Evolutionary conservation across 225 moss, liverwort and hornwort species (phyloP), one percentile per base, ranked within the genome.

Genomic region (Asterella californica): DNA sequence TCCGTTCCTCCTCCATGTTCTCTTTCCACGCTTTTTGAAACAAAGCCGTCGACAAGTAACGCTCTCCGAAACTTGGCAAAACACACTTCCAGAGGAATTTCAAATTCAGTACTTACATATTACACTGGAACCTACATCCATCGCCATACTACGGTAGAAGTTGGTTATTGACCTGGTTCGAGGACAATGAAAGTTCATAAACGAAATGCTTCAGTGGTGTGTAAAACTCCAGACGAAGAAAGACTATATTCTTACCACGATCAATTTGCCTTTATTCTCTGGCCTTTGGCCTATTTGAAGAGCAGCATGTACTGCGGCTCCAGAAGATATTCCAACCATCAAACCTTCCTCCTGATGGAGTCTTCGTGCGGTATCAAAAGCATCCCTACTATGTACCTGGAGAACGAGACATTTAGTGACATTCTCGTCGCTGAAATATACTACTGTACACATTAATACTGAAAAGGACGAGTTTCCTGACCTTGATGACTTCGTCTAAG

Each of bases 11-110:
- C 37, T 89, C 88, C 75, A 91, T 72, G 75, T 89, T 91, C 25
- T 82, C 89, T 79, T 84, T 89, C 88, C 89, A 89, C 76, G 87
- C 82, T 61, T 88, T 90, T 80, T 91, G 90, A 72, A 93, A 93
- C 61, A 93, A 85, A 33, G 90, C 87, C 63, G 91, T 91, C 52
- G 93, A 93, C 37, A 93, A 83, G 76, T 93, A 93, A 14, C 93
- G 86, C 75, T 93, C 91, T 82, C 93, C 93, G 85, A 93, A 93
- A 86, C 93, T 93, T 81, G 91, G 93, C 47, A 93, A 80, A 78
- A 93, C 93, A 83, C 91, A 93, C 89, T 92, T 89, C 85, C 29
- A 85, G 1, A 42, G 7, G 42, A 2, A 42, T 3, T 42, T 42
- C 7, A 42, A 42, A 42, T 42, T 42, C 42, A 42, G 42, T 42